Percentiles rank a stretch among this genome's conserved stretches.
phyloP scores from a whole-genome alignment of 208 protist species.

The Porcisia deanei region DNA sequence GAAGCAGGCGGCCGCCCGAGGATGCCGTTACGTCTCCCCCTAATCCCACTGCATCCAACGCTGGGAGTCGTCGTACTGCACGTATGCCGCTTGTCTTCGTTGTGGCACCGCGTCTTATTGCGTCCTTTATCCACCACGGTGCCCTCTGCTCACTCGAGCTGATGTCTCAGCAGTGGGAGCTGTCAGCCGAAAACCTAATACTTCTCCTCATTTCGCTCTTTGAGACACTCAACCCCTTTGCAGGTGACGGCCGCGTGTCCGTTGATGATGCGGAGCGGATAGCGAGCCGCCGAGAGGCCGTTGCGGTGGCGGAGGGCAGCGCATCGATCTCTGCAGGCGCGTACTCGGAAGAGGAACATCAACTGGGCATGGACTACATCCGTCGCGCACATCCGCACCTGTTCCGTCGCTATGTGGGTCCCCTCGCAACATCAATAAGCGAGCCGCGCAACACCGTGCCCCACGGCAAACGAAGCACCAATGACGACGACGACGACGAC shows the following conservation, averaged over 20 bases:
- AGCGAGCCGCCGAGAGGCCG: conserved; percentile 19
- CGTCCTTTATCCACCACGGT: conserved; percentile 83
- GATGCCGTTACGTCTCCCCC: not conserved
- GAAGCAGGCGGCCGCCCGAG: not conserved
- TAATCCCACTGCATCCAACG: not conserved
- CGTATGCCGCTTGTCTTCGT: conserved; percentile 84
- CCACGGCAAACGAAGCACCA: too few relatives aligned
- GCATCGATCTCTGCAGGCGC: conserved; percentile 7
- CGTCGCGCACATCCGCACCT: conserved; percentile 68
- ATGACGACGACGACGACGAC: too few relatives aligned
- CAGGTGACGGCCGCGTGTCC: conserved; percentile 46
- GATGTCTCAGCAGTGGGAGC: conserved; percentile 80
- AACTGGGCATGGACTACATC: conserved; percentile 67
- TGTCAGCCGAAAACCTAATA: conserved; percentile 43
- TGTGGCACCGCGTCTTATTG: conserved; percentile 68
- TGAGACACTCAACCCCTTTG: conserved; percentile 75
- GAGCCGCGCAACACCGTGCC: not conserved
- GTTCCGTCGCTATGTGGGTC: conserved; percentile 47
- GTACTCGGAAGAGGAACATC: conserved; percentile 74
- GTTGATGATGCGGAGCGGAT: conserved; percentile 41
- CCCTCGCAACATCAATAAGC: not conserved
- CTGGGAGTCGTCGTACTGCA: conserved; percentile 1
- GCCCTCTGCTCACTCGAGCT: conserved; percentile 84
- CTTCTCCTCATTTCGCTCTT: conserved; percentile 66
- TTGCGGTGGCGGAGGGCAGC: conserved; percentile 7